These are phyloP conservation scores for Pinus taeda DNA, from an alignment of 75 land plant species.

Conservation along the genomic window DNA sequence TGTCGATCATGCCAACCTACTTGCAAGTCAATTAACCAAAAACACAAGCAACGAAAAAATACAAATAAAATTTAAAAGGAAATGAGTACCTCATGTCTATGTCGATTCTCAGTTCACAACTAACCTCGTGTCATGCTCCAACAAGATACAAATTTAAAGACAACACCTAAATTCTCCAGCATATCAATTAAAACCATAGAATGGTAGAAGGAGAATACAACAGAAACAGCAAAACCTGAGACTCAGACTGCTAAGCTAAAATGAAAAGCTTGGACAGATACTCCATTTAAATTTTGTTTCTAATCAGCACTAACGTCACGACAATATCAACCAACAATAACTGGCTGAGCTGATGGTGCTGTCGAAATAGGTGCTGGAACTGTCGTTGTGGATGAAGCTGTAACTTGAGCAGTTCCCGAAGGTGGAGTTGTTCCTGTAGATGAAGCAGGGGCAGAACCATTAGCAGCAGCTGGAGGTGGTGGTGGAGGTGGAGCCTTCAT, in stretches of 20 bases:
- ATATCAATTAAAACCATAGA: neutral
- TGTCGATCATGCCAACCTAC: neutral
- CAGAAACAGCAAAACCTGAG: neutral
- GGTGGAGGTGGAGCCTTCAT: conserved; percentile 68
- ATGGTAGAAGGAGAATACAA: neutral
- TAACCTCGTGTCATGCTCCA: neutral
- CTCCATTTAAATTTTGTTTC: neutral
- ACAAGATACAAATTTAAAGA: neutral
- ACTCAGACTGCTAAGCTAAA: neutral
- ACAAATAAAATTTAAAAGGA: neutral
- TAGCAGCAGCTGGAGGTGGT: conserved; percentile 26
- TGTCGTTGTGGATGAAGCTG: neutral
- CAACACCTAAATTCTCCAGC: neutral
- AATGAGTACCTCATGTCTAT: neutral
- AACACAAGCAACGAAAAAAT: neutral
- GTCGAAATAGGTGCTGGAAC: conserved; percentile 2
- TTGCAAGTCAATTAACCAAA: neutral
- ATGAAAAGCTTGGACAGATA: neutral
- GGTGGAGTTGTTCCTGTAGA: conserved; percentile 3
- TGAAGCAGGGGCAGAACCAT: conserved; percentile 13
- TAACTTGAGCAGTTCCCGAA: conserved; percentile 2
- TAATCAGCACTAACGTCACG: neutral
- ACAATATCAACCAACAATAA: neutral
- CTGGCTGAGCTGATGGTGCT: conserved; percentile 2
- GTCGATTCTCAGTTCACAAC: neutral